Conservation (phyloP, 192 early-diverging fungal species). For the Podila horticola region DNA sequence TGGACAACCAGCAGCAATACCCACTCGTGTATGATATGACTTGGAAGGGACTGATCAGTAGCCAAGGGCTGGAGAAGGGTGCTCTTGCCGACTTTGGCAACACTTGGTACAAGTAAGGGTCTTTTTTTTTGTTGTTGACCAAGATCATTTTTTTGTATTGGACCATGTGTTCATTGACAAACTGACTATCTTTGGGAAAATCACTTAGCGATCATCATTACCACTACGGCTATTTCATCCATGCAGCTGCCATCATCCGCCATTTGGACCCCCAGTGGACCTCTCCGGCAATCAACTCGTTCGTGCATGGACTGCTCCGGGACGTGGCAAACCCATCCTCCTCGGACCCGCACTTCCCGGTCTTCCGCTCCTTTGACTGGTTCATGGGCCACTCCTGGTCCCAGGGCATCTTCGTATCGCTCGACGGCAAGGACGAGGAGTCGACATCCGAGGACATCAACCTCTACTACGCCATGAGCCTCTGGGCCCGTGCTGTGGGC, state of each 20-base stretch:
- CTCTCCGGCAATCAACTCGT: background rate
- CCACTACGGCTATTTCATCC: constrained; percentile 52
- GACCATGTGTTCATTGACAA: too few relatives aligned
- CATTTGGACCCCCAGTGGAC: constrained; percentile 37
- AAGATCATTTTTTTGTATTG: background rate
- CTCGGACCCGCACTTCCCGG: constrained; percentile 28
- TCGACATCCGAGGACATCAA: constrained; percentile 52
- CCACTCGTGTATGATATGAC: constrained; percentile 39
- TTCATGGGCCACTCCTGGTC: constrained; percentile 54
- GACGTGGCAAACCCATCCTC: constrained; percentile 41
- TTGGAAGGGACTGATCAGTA: constrained; percentile 37
- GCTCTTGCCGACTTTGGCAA: constrained; percentile 44
- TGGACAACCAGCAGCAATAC: constrained; percentile 31
- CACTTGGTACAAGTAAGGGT: constrained; percentile 55
- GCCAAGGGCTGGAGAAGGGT: constrained; percentile 25
- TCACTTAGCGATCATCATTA: constrained; percentile 45
- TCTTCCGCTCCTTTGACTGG: constrained; percentile 48
- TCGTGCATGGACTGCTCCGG: constrained; percentile 22
- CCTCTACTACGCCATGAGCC: constrained; percentile 40
- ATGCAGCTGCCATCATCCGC: constrained; percentile 42
- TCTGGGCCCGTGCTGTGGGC: constrained; percentile 24
- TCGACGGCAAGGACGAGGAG: constrained; percentile 49
- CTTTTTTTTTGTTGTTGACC: background rate
- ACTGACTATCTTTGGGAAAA: background rate
- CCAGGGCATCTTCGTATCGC: constrained; percentile 38